phyloP scores from a whole-genome alignment of 768 basidiomycete genomes.

The Rhizopogon salebrosus region DNA sequence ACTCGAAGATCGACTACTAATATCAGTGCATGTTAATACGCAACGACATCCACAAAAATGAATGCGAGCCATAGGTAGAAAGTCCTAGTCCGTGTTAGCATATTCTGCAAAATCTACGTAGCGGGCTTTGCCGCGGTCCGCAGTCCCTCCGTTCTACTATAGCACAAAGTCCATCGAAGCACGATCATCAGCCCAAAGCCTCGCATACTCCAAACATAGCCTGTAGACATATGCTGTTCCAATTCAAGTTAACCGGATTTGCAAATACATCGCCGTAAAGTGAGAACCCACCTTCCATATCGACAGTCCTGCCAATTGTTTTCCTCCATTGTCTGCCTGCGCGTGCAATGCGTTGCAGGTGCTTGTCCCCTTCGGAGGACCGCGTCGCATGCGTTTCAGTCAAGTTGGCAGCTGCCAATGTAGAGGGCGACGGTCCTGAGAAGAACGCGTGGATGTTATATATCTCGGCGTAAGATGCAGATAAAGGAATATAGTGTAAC shows the following conservation, averaged over 20 bases:
- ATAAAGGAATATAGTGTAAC: constrained; percentile 94
- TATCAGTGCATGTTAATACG: too few relatives aligned
- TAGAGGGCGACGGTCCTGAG: constrained; percentile 70
- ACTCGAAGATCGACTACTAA: too few relatives aligned
- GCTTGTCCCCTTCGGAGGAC: constrained; percentile 59
- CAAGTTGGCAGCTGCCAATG: constrained; percentile 48
- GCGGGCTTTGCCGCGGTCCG: background rate
- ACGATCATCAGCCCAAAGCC: constrained; percentile 81
- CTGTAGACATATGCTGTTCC: constrained; percentile 77
- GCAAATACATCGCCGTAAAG: constrained; percentile 1
- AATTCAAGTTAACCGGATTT: background rate
- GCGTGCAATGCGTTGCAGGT: constrained; percentile 75
- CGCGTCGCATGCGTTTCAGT: constrained; percentile 30
- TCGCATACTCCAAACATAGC: constrained; percentile 82
- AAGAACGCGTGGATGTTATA: constrained; percentile 95
- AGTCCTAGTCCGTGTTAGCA: too few relatives aligned
- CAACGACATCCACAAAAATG: too few relatives aligned
- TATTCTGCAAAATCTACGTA: background rate
- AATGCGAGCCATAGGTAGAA: too few relatives aligned
- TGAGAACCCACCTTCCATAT: constrained; percentile 80
- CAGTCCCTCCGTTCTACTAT: background rate
- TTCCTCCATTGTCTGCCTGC: constrained; percentile 94
- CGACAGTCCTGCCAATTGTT: constrained; percentile 72
- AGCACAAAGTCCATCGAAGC: constrained; percentile 51
- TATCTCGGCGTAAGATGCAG: constrained; percentile 81